Evolutionary conservation across 2,329 filamentous ascomycete species (phyloP).

Genomic region (Cadophora sp.): DNA sequence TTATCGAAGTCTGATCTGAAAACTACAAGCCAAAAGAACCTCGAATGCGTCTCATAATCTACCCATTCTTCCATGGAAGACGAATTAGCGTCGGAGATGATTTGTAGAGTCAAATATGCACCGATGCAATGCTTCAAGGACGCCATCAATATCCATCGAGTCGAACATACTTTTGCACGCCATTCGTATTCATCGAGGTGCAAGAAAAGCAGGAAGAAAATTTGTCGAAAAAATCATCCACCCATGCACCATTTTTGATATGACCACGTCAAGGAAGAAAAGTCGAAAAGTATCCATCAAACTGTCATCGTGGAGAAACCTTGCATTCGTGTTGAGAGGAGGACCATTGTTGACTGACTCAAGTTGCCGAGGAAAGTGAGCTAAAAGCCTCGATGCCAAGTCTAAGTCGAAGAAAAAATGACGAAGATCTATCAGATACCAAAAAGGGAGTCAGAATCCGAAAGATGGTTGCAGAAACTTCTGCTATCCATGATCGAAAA

Average conservation of each 20-base stretch:
- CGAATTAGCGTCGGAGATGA: neutral
- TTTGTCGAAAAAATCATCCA: neutral
- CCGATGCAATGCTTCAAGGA: neutral
- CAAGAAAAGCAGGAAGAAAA: neutral
- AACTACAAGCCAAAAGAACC: neutral
- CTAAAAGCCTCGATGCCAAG: too few species aligned
- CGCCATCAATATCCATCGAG: neutral
- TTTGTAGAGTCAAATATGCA: neutral
- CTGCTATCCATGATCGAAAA: neutral
- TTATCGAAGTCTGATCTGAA: neutral
- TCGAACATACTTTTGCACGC: neutral
- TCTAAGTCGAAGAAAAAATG: neutral
- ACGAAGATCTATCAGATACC: neutral
- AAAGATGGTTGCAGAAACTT: neutral
- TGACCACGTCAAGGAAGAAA: too few species aligned
- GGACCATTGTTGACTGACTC: too few species aligned
- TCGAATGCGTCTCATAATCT: neutral
- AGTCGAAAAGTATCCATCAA: too few species aligned
- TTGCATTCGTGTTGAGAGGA: too few species aligned
- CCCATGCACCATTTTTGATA: neutral
- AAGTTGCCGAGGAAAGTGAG: too few species aligned
- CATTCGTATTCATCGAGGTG: neutral
- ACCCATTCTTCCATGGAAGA: neutral
- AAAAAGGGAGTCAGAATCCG: neutral
- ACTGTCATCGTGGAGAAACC: too few species aligned